Conservation (phyloP, 2,329 filamentous ascomycete species). For the Colletotrichum eremochloae region DNA sequence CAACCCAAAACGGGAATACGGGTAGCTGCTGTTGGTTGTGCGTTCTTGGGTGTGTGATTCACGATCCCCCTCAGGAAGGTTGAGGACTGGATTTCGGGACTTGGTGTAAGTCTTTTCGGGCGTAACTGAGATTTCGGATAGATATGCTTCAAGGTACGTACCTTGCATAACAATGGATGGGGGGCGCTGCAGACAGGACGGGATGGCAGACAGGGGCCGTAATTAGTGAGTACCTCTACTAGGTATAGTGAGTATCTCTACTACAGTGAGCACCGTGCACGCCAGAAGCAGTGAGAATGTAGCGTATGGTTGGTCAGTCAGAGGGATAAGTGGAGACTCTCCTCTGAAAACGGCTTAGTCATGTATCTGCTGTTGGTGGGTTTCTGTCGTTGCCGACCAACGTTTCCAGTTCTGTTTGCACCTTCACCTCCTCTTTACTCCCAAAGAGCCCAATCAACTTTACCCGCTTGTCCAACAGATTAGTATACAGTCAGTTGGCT, state of each 20-base stretch:
- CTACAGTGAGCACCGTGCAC: conserved; percentile 1
- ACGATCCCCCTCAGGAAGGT: not conserved
- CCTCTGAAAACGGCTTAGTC: conserved; percentile 16
- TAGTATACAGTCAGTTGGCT: not conserved
- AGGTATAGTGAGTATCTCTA: no score
- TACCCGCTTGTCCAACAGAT: not conserved
- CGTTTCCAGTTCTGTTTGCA: conserved; percentile 37
- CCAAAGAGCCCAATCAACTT: not conserved
- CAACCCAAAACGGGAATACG: not conserved
- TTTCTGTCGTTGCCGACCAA: conserved; percentile 5
- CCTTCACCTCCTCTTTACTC: conserved; percentile 10
- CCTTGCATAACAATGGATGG: not conserved
- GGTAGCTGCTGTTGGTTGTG: conserved; percentile 4
- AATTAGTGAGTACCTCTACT: not conserved
- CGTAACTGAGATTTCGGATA: not conserved
- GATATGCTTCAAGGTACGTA: conserved; percentile 3
- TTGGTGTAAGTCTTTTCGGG: conserved; percentile 2
- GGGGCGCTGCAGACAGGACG: not conserved
- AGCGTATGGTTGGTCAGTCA: conserved; percentile 11
- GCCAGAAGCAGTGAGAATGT: not conserved
- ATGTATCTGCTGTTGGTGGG: not conserved
- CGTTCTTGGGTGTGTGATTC: not conserved
- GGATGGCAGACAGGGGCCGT: not conserved
- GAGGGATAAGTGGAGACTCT: not conserved
- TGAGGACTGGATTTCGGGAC: not conserved